Percentiles rank a stretch among this genome's conserved stretches.
Evolutionary conservation across 192 early-diverging fungal species (phyloP).

Genomic region (Coemansia sp.): DNA sequence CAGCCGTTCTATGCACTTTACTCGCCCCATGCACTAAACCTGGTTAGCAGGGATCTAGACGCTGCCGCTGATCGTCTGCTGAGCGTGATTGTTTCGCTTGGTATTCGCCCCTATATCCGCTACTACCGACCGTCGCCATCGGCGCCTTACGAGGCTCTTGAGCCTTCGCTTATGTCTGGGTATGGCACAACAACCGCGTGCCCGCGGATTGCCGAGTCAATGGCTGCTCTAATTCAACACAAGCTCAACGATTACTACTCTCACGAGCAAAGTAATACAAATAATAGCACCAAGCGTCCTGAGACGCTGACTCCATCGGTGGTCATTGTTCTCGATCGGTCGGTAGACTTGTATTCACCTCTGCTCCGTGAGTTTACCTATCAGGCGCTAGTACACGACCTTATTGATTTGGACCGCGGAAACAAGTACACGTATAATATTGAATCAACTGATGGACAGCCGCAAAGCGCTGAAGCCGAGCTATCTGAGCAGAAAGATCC

Average conservation of each 20-base stretch:
- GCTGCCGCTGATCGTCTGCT: constrained; percentile 47
- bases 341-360: constrained; percentile 85
- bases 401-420: constrained; percentile 59
- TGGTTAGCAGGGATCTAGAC: constrained; percentile 35
- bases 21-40: constrained; percentile 39
- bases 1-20: constrained; percentile 54
- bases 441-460: constrained; percentile 11
- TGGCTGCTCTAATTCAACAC: constrained; percentile 58
- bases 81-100: constrained; percentile 47
- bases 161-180: neutral
- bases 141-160: neutral
- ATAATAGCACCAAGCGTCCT: neutral
- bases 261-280: constrained; percentile 46
- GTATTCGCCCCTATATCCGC: constrained; percentile 36
- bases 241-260: constrained; percentile 70
- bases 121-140: constrained; percentile 35
- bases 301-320: constrained; percentile 61
- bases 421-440: constrained; percentile 29
- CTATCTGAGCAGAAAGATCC: constrained; percentile 44
- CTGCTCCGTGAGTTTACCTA: constrained; percentile 97
- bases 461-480: constrained; percentile 23
- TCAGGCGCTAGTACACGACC: constrained; percentile 93
- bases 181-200: neutral
- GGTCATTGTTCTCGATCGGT: constrained; percentile 85
- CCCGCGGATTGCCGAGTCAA: constrained; percentile 35